These are phyloP conservation scores for Pseudocercospora pini-densiflorae DNA, from an alignment of 2,329 filamentous ascomycete genomes.

Conservation along the genomic window DNA sequence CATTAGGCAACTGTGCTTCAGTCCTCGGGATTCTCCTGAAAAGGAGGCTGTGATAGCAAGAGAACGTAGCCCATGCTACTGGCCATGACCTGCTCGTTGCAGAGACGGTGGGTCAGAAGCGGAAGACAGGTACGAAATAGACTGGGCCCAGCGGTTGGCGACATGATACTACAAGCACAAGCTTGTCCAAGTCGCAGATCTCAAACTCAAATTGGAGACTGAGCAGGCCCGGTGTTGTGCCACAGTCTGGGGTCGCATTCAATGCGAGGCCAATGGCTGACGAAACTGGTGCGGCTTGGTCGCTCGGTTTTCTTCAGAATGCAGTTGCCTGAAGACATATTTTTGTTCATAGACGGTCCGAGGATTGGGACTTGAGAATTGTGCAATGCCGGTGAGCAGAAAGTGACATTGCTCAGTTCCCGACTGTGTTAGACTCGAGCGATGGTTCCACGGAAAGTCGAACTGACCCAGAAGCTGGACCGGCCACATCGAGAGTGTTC, in stretches of 20 bases:
- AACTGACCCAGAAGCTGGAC: too few relatives aligned
- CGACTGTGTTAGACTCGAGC: too few relatives aligned
- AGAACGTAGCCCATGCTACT: neutral
- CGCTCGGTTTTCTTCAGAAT: neutral
- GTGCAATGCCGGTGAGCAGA: too few relatives aligned
- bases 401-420: too few relatives aligned
- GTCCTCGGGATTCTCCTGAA: neutral
- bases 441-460: too few relatives aligned
- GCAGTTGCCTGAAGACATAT: neutral
- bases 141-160: neutral
- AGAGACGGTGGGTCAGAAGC: neutral
- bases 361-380: too few relatives aligned
- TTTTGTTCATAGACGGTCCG: too few relatives aligned
- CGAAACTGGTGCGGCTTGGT: neutral
- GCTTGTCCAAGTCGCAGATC: constrained; percentile 8
- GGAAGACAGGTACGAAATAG: neutral
- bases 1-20: constrained; percentile 10
- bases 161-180: neutral
- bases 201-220: constrained; percentile 1
- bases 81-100: neutral
- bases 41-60: constrained; percentile 7
- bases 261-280: constrained; percentile 9
- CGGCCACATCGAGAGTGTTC: too few relatives aligned
- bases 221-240: neutral
- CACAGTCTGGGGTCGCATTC: constrained; percentile 8